phyloP scores from a whole-genome alignment of 257 asterid species.

The Solanum megistacrolobum region DNA sequence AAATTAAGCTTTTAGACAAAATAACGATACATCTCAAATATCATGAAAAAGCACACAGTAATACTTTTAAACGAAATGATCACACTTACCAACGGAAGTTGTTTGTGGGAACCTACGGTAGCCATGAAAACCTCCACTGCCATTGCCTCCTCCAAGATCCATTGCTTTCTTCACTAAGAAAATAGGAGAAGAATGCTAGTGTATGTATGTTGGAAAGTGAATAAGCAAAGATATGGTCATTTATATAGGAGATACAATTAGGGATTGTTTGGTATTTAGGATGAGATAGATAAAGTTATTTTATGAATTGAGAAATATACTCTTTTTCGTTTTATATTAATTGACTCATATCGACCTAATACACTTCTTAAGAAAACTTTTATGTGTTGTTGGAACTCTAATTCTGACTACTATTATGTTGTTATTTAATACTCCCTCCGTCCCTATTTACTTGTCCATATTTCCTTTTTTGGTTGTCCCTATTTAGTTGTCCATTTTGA shows the following conservation, averaged over 20 bases:
- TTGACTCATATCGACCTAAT: neutral
- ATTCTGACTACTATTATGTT: neutral
- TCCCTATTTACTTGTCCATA: too few species aligned
- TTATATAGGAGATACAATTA: neutral
- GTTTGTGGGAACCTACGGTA: neutral
- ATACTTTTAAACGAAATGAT: neutral
- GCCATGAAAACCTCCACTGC: neutral
- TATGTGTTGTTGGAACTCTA: neutral
- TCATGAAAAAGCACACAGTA: rapidly evolving
- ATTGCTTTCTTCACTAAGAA: neutral
- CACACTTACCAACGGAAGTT: neutral
- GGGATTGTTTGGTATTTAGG: neutral
- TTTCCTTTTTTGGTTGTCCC: too few species aligned
- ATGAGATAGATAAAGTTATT: neutral
- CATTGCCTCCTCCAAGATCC: neutral
- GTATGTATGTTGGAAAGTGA: neutral
- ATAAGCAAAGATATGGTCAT: neutral
- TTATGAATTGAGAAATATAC: too few species aligned
- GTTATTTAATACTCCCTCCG: neutral
- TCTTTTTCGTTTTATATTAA: neutral
- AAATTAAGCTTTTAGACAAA: neutral
- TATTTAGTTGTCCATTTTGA: too few species aligned
- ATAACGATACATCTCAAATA: neutral
- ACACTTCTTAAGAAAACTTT: neutral
- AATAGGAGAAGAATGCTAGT: neutral